phyloP scores from a whole-genome alignment of 139 green algal species.

The Chlamydomonas sp. region DNA sequence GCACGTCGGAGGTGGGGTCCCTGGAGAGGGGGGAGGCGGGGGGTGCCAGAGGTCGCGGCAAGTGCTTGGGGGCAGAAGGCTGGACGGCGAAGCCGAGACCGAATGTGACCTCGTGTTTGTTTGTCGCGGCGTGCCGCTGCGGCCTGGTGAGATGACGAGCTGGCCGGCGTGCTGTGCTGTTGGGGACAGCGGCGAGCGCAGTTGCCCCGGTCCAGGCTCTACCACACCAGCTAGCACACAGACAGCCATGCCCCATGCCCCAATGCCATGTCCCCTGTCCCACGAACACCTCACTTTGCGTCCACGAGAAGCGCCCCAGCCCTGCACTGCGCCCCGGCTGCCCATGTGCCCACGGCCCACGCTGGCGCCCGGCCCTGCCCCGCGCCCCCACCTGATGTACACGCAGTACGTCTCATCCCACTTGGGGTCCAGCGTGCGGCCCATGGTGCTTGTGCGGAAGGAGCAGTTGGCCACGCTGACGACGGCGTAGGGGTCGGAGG shows the following conservation, averaged over 20 bases:
- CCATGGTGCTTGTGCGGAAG: constrained; percentile 33
- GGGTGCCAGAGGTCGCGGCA: background rate
- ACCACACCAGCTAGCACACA: no score
- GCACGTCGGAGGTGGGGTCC: constrained; percentile 22
- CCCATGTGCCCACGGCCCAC: background rate
- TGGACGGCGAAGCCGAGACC: background rate
- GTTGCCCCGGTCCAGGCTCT: no score
- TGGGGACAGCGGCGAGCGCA: no score
- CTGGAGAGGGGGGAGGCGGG: background rate
- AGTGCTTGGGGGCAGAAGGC: background rate
- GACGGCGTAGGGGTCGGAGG: constrained; percentile 67
- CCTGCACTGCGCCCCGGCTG: no score
- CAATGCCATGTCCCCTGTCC: no score
- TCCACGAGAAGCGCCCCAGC: no score
- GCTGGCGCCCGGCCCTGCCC: background rate
- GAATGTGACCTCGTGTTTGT: background rate
- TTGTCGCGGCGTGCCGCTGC: background rate
- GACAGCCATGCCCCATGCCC: no score
- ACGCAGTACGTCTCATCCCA: constrained; percentile 63
- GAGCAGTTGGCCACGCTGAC: constrained; percentile 39
- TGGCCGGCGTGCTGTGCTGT: no score
- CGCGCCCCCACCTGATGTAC: constrained; percentile 51
- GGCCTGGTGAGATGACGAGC: no score
- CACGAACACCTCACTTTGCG: no score
- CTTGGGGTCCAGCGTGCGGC: constrained; percentile 41